Conservation (phyloP, 345 rosid species). For the Chamaenerion angustifolium region DNA sequence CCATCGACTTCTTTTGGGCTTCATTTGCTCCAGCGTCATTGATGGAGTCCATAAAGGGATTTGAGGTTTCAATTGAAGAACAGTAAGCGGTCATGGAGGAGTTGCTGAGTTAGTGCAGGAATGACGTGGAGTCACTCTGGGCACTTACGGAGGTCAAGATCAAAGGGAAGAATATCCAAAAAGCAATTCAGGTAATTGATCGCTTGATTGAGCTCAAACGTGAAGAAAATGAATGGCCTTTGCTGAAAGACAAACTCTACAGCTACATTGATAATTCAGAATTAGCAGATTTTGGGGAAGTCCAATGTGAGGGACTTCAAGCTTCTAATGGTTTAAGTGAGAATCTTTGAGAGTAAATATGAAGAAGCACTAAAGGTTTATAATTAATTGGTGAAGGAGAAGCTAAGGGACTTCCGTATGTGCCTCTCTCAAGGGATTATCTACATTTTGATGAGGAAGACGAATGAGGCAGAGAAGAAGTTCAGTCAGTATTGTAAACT, state of each 20-base stretch:
- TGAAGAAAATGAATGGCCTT: conserved; percentile 57
- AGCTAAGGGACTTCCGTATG: conserved; percentile 86
- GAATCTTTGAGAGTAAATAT: conserved; percentile 54
- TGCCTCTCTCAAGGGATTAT: conserved; percentile 80
- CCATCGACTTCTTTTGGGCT: too few species aligned
- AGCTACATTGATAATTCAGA: conserved; percentile 52
- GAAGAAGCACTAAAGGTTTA: conserved; percentile 67
- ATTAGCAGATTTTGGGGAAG: conserved; percentile 41
- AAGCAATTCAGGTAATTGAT: conserved; percentile 44
- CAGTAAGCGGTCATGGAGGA: conserved; percentile 52
- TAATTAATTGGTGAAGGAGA: conserved; percentile 67
- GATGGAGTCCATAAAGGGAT: conserved; percentile 15
- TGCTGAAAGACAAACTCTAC: conserved; percentile 52
- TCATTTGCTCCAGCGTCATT: too few species aligned
- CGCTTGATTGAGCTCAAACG: conserved; percentile 66
- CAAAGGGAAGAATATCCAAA: conserved; percentile 32
- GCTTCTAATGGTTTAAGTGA: conserved; percentile 60
- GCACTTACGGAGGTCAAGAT: conserved; percentile 58
- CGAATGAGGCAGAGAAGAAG: conserved; percentile 74
- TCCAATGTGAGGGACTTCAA: conserved; percentile 67
- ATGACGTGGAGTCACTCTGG: conserved; percentile 37
- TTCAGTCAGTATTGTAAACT: conserved; percentile 71
- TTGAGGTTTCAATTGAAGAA: conserved; percentile 11
- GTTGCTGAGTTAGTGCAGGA: conserved; percentile 23
- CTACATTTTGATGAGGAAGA: conserved; percentile 58